A percentile compares a stretch with the other conserved stretches of the same genome.
Conservation (phyloP, 139 green algal genomes). For the Micromonas commoda region DNA sequence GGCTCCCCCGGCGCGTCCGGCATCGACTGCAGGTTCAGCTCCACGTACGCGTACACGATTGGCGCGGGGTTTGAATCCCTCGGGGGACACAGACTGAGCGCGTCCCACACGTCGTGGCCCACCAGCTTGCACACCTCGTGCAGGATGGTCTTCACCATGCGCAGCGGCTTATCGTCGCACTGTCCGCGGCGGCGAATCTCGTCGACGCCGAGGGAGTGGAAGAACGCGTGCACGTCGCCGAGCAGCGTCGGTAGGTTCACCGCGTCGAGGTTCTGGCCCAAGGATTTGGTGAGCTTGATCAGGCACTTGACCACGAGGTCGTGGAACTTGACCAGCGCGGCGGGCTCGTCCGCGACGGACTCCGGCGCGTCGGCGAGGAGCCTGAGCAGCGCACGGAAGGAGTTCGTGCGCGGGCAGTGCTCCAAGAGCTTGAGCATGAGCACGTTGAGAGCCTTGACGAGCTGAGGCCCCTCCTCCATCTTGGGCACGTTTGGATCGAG, state of each 20-base stretch:
- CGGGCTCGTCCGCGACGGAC: slow-evolving; percentile 4
- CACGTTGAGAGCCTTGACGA: slow-evolving; percentile 84
- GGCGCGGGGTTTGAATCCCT: slow-evolving; percentile 23
- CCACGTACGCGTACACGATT: slow-evolving; percentile 89
- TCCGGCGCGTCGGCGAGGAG: slow-evolving; percentile 51
- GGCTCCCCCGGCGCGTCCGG: slow-evolving; percentile 22
- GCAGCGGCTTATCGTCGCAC: slow-evolving; percentile 86
- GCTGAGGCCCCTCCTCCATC: slow-evolving; percentile 39
- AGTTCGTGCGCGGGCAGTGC: slow-evolving; percentile 53
- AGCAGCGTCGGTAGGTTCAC: slow-evolving; percentile 71
- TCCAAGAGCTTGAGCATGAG: slow-evolving; percentile 90
- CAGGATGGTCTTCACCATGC: slow-evolving; percentile 95
- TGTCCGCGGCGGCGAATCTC: slow-evolving; percentile 62
- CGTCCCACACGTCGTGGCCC: neutral
- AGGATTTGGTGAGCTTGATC: slow-evolving; percentile 88
- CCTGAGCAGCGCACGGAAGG: slow-evolving; percentile 67
- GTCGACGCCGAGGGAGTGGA: slow-evolving; percentile 72
- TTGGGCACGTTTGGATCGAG: slow-evolving; percentile 53
- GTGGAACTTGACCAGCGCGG: slow-evolving; percentile 52
- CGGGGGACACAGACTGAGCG: neutral
- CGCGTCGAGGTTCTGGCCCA: slow-evolving; percentile 44
- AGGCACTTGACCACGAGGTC: slow-evolving; percentile 94
- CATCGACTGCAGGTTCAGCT: slow-evolving; percentile 77
- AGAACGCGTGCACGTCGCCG: slow-evolving; percentile 78
- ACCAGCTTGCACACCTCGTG: slow-evolving; percentile 75